Percentiles rank a stretch among this genome's conserved stretches.
Conservation (phyloP, 352 stramenopile genomes). For the Phytopythium mirpurense region DNA sequence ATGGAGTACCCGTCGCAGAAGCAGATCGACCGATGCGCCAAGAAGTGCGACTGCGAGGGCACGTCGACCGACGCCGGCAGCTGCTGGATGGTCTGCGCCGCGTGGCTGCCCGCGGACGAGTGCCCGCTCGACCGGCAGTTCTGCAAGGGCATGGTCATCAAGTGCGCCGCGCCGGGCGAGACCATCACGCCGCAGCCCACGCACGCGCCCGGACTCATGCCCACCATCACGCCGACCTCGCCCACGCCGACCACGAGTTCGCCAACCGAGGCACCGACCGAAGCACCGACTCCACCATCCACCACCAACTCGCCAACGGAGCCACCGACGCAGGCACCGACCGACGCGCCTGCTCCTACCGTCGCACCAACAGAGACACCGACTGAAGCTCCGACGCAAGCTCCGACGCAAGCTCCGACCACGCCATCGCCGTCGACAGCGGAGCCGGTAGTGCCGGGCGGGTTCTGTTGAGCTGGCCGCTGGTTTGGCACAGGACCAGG, state of each 20-base stretch:
- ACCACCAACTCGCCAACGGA: neutral
- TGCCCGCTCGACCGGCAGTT: constrained; percentile 33
- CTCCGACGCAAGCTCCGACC: neutral
- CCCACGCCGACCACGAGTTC: neutral
- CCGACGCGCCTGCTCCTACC: neutral
- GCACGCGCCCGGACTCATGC: neutral
- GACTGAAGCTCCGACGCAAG: neutral
- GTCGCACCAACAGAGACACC: neutral
- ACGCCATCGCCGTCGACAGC: neutral
- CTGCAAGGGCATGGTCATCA: constrained; percentile 12
- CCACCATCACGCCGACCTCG: neutral
- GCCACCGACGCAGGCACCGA: neutral
- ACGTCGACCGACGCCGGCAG: constrained; percentile 23
- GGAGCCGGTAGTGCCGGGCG: neutral
- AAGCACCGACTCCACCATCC: neutral
- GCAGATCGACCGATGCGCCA: constrained; percentile 29
- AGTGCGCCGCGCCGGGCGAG: neutral
- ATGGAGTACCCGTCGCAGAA: constrained; percentile 18
- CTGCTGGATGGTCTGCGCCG: constrained; percentile 58
- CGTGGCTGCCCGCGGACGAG: constrained; percentile 10
- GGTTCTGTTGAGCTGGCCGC: neutral
- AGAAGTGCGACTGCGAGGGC: constrained; percentile 34
- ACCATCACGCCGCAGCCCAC: neutral
- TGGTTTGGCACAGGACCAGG: too few relatives aligned
- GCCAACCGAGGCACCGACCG: neutral